Evolutionary conservation across 495 filamentous ascomycete species (phyloP), one percentile per base, ranked within the genome.

Genomic region (Penicillium silybi): DNA sequence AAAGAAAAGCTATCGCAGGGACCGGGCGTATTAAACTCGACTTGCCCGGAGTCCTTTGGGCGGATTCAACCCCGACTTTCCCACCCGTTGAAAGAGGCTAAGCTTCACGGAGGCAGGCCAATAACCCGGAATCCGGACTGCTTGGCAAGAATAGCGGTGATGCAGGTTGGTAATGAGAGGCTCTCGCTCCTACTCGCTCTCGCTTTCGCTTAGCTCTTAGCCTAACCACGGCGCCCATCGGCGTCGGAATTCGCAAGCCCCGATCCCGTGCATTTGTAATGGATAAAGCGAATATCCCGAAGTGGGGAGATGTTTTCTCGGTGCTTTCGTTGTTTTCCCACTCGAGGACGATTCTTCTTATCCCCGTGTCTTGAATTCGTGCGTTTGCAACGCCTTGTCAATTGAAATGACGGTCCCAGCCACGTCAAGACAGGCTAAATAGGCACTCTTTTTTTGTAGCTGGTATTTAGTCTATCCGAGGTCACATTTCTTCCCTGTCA

Each of bases 201-300:
- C 54, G 48, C 43, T 34, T 58, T 59, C 52, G 52, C 48, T 54
- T 51, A 48, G 29, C 11, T 4, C 0, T 3, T 3, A 13, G 29
- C 11, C 8, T 32, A 32, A 32, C 29, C 29, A 32, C 29, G 29
- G 7, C 20, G 20, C 6, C 29, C 19, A 19, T 40, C 52, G 52
- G 52, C 32, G 15, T 42, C 53, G 48, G 53, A 6, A 10, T 17
- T 47, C 11, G 7, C 19, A 27, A 38, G 6, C 16, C 4, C 53
- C 53, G 53, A 17, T 29, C 41, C n/a, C 25, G 15, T 17, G 34
- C 23, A 45, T 55, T 46, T 34, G 11, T 54, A 49, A 50, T 48
- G 17, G 11, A 48, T 41, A 15, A 25, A 11, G 34, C 47, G 37
- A 41, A 41, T 39, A 27, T 17, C 17, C 17, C 17, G 44, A 46